These are phyloP conservation scores for Diacronema lutheri DNA, from an alignment of 78 protist genomes.

Conservation along the genomic window DNA sequence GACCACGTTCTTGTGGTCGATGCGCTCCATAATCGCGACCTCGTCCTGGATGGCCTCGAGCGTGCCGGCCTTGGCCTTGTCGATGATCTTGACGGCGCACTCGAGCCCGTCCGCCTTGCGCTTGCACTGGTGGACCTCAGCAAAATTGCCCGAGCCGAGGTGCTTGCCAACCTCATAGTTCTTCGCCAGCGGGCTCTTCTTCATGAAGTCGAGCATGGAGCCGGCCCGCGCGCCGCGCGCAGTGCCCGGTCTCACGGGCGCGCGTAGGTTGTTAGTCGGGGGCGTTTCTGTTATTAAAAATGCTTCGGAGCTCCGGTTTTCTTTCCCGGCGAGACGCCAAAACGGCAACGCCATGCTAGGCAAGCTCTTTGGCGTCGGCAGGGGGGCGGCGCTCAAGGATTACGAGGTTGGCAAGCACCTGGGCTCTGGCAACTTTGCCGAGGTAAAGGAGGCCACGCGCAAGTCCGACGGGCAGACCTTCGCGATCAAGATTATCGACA, in stretches of 20 bases:
- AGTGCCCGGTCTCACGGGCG: too few species aligned
- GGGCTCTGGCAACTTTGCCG: slow-evolving; percentile 3
- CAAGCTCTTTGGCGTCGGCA: too few species aligned
- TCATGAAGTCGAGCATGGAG: too few species aligned
- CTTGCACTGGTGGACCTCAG: background rate
- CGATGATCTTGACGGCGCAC: background rate
- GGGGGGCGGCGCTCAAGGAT: too few species aligned
- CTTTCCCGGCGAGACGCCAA: too few species aligned
- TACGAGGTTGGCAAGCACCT: background rate
- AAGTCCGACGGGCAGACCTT: background rate
- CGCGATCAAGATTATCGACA: slow-evolving; percentile 19
- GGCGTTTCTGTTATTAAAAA: too few species aligned
- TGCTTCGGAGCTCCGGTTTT: too few species aligned
- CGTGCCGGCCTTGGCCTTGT: slow-evolving; percentile 3
- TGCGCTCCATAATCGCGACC: background rate
- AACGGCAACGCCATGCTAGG: too few species aligned
- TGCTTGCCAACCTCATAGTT: background rate
- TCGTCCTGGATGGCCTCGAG: background rate
- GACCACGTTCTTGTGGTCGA: background rate
- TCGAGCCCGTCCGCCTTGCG: background rate
- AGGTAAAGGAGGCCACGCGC: background rate
- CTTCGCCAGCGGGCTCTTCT: background rate
- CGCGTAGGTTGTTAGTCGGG: too few species aligned
- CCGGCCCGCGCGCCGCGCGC: too few species aligned
- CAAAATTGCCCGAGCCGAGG: slow-evolving; percentile 1